Evolutionary conservation across 352 stramenopile species (phyloP), one percentile per base, ranked within the genome.

Genomic region (Phytophthora quininea): DNA sequence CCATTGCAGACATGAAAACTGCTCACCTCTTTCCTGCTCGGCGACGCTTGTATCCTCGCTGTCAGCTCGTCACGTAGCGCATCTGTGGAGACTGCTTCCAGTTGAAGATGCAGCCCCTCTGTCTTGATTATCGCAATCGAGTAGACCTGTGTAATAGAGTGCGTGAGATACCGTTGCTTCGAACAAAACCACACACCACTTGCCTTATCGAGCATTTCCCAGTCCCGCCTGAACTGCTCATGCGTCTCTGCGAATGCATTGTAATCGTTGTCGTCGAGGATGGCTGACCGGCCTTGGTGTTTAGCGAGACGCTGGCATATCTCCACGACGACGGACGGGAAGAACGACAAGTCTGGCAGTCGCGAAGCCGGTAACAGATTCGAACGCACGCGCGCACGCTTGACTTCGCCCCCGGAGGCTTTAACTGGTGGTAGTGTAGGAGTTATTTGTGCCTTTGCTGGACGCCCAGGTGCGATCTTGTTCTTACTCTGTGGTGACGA

Each of bases 201-300:
- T n/a, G 86, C 79, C 74, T 88, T 90, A 59, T 93, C 82, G 24
- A 93, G 80, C 58, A 78, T 69, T 54, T 87, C 79, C 85, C 85
- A 91, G 53, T 92, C 79, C 3, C 70, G 65, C 0, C 58, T 58
- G 30, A 89, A 79, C 12, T 71, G 62, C 40, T 87, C 76, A 50
- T 91, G 70, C 53, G 82, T 84, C 30, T 77, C 53, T 14, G 76
- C 52, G 46, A 93, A 91, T 19, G 66, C 69, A 10, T 80, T 54
- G 56, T 88, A 86, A 75, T 93, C 85, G 29, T 48, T 62, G n/a
- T 80, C 78, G 45, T 93, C 85, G 38, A 90, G 65, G 37, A 93
- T 83, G 2, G 77, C 73, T 6, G 85, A 84, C 10, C 83, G 75
- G 3, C 71, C 74, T 14, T 73, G 85, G 54, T 90, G 76, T 9